phyloP scores from a whole-genome alignment of 805 yeast species.

The Wilhelminamyces savonicus region DNA sequence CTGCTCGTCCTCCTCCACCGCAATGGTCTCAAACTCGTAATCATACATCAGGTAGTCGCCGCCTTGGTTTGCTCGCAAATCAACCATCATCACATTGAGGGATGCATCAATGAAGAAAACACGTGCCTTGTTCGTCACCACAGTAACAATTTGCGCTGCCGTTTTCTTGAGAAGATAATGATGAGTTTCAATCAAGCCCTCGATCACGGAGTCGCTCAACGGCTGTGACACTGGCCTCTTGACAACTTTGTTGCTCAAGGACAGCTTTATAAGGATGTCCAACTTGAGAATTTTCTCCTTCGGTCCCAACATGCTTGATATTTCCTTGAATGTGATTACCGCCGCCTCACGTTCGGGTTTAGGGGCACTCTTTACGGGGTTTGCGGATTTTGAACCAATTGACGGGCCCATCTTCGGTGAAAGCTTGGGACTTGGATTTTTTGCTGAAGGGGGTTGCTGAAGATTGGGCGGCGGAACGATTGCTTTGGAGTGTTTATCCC shows the following conservation, averaged over 20 bases:
- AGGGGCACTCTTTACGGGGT: constrained; percentile 5
- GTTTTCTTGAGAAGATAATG: constrained; percentile 11
- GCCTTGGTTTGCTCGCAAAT: constrained; percentile 34
- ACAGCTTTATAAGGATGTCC: constrained; percentile 33
- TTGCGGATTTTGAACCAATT: constrained; percentile 2
- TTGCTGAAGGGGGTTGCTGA: background rate
- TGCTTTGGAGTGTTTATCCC: too few relatives aligned
- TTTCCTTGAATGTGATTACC: constrained; percentile 25
- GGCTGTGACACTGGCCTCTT: constrained; percentile 6
- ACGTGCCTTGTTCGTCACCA: constrained; percentile 33
- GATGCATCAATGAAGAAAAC: constrained; percentile 33
- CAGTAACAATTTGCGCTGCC: constrained; percentile 28
- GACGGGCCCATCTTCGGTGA: background rate
- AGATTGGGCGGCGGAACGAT: too few relatives aligned
- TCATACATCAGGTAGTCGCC: constrained; percentile 64
- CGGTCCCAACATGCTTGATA: constrained; percentile 22
- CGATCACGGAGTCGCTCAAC: constrained; percentile 24
- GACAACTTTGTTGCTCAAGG: constrained; percentile 18
- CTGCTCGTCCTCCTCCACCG: constrained; percentile 4
- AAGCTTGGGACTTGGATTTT: background rate
- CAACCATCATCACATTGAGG: constrained; percentile 24
- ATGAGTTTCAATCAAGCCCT: constrained; percentile 21
- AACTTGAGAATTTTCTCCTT: constrained; percentile 36
- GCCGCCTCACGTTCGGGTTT: constrained; percentile 2
- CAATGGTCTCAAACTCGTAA: constrained; percentile 53